Base-by-base conservation (phyloP, 2,329 filamentous ascomycete genomes). In the Talaromyces sp. region DNA sequence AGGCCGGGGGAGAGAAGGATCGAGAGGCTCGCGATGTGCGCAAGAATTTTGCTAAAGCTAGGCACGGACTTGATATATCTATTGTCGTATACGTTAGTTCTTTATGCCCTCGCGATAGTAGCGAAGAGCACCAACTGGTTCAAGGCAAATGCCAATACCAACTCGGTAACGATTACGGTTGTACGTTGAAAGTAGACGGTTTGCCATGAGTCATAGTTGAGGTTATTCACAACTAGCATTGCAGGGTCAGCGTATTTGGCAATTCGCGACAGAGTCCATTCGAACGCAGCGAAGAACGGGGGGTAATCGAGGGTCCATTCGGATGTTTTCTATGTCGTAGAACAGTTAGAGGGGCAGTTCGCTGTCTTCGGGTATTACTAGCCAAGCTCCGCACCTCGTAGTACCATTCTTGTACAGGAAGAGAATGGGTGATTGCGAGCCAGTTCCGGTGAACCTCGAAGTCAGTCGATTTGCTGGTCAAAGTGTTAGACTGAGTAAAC, bases 271-370 rank as follows among this genome's bases (percentile, higher is more conserved):
- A 99, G 84, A 53, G 88, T 76, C 92, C 92, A 98, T 84, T 99
- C 95, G 80, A 98, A 97, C 76, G 91, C 93, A 71, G 95, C 95
- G 75, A 99, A 99, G 81, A 98, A 97, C 7, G 95, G 95, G 36
- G 95, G 95, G 76, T 99, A 99, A 81, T 99, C 95, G 74, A 99
- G 89, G 0, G 95, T 99, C 95, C 95, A 99, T 92, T 98, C 92
- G 66, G 95, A 99, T 1, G 93, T 97, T 81, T 93, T 90, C 84
- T 89, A 58, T 49, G 27, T 53, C n/a, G 54, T 19, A 31, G 22
- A 36, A 15, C 19, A 27, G 27, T 49, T 34, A 59, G 36, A 40
- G 31, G 36, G 25, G 27, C 29, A 25, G 53, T 47, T 27, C 17
- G 45, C 6, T 11, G 17, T 51, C 17, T n/a, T 31, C 17, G 19